Conservation (phyloP, 805 yeast species). For the Teunomyces kruisii region DNA sequence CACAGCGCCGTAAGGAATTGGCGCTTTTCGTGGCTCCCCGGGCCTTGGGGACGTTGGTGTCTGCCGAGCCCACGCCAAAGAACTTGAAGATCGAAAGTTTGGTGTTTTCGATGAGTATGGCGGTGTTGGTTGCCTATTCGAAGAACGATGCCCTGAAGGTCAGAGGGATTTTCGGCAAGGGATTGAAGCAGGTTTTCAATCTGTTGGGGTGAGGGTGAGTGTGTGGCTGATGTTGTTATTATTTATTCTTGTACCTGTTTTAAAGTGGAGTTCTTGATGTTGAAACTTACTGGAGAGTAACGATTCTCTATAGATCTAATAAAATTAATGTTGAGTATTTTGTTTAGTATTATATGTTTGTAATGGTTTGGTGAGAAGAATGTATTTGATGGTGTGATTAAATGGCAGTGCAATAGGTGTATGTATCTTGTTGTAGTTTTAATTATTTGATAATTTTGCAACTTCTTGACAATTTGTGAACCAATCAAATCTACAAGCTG, state of each 20-base stretch:
- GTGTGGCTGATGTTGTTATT: too few relatives aligned
- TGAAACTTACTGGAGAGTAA: too few relatives aligned
- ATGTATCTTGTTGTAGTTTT: too few relatives aligned
- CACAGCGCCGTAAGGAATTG: constrained; percentile 45
- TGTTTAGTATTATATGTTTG: too few relatives aligned
- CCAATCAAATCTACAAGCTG: too few relatives aligned
- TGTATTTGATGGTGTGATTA: too few relatives aligned
- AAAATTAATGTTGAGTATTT: too few relatives aligned
- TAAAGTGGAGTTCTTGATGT: too few relatives aligned
- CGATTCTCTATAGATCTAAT: too few relatives aligned
- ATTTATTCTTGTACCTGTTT: not conserved
- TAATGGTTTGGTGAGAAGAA: too few relatives aligned
- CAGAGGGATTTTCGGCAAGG: constrained; percentile 39
- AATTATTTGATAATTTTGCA: not conserved
- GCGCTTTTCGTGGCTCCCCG: constrained; percentile 47
- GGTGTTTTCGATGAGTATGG: constrained; percentile 35
- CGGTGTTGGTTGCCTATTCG: constrained; percentile 35
- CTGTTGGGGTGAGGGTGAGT: not conserved
- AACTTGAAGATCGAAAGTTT: constrained; percentile 29
- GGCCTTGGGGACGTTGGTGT: constrained; percentile 34
- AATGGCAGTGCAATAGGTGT: too few relatives aligned
- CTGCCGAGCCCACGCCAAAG: constrained; percentile 22
- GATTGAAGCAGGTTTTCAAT: constrained; percentile 20
- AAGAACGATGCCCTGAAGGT: constrained; percentile 27
- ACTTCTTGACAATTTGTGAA: not conserved